Base-by-base conservation (phyloP, 495 filamentous ascomycete genomes). In the Penicillium crystallinum region DNA sequence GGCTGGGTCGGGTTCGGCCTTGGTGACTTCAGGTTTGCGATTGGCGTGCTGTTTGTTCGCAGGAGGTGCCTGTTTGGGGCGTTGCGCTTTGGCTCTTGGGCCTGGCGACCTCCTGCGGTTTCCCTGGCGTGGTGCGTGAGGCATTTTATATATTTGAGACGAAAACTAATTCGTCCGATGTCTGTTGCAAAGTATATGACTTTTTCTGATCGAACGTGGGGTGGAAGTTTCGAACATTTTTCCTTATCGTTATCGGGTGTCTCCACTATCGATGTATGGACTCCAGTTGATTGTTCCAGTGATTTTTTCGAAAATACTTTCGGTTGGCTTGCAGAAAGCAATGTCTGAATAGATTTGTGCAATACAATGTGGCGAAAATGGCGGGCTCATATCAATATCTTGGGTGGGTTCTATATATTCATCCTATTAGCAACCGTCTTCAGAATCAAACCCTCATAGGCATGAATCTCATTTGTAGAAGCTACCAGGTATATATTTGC, bases 21-120 rank as follows among this genome's bases (percentile, higher is more conserved):
- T 48, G 22, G 46, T 31, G 39, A 40, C 27, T 42, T 56, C 49
- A 41, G 40, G 15, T 53, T 61, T 57, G 40, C 33, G 40, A 34
- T 53, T 37, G 12, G 44, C 37, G n/a, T 50, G 48, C 48, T 52
- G 45, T 51, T 57, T 53, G 45, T 64, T 66, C 31, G 53, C 22
- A 18, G 53, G 39, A 1, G 41, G 41, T 15, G 49, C 49, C 19
- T 50, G 48, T 14, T 50, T 50, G 2, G 40, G 39, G 11, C 31
- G 31, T 30, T 35, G 21, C 19, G 48, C 18, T n/a, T 38, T 52
- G 21, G 31, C 39, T 37, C 27, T 44, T 0, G 49, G 39, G 31
- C 39, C 41, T 27, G 49, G 49, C 7, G 49, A 45, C 30, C 41
- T 44, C 40, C 34, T 39, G 21, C 47, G 43, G 47, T 56, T 45